These are phyloP conservation scores for Naganishia albida DNA, from an alignment of 1,284 basidiomycete genomes.

Conservation along the genomic window DNA sequence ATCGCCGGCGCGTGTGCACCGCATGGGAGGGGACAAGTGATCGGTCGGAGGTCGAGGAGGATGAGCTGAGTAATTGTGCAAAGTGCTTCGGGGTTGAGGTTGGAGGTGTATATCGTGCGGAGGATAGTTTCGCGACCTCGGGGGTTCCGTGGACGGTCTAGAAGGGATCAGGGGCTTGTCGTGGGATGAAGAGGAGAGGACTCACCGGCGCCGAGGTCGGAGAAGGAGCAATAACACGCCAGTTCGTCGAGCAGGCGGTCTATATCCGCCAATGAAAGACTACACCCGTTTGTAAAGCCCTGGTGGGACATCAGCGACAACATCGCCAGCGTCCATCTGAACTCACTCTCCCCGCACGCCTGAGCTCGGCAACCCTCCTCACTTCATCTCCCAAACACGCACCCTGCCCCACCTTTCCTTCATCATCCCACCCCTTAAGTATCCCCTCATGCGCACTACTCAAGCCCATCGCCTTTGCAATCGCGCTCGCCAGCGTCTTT, in stretches of 20 bases:
- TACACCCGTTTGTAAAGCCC: conserved; percentile 22
- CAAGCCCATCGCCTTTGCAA: conserved; percentile 62
- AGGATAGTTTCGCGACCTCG: conserved; percentile 58
- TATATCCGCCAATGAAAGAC: conserved; percentile 56
- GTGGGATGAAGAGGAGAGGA: not conserved
- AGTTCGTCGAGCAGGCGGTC: conserved; percentile 71
- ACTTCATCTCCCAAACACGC: conserved; percentile 74
- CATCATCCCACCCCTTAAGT: conserved; percentile 57
- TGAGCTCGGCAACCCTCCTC: conserved; percentile 54
- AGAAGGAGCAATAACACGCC: conserved; percentile 66
- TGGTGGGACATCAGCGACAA: conserved; percentile 54
- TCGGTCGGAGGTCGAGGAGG: conserved; percentile 74
- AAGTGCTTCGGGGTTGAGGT: conserved; percentile 63
- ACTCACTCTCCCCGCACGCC: conserved; percentile 50
- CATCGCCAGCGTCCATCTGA: conserved; percentile 36
- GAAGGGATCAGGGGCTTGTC: conserved; percentile 9
- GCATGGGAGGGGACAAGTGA: conserved; percentile 67
- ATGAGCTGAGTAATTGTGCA: conserved; percentile 76
- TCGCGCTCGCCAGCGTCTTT: conserved; percentile 60
- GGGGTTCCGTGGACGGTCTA: conserved; percentile 31
- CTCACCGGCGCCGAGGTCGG: conserved; percentile 51
- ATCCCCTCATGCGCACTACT: conserved; percentile 52
- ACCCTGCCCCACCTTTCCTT: conserved; percentile 34
- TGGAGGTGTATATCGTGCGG: conserved; percentile 58
- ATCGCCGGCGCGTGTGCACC: conserved; percentile 59